Conservation (phyloP, 108 stramenopile species). For the Pseudonitzschia multistriata region DNA sequence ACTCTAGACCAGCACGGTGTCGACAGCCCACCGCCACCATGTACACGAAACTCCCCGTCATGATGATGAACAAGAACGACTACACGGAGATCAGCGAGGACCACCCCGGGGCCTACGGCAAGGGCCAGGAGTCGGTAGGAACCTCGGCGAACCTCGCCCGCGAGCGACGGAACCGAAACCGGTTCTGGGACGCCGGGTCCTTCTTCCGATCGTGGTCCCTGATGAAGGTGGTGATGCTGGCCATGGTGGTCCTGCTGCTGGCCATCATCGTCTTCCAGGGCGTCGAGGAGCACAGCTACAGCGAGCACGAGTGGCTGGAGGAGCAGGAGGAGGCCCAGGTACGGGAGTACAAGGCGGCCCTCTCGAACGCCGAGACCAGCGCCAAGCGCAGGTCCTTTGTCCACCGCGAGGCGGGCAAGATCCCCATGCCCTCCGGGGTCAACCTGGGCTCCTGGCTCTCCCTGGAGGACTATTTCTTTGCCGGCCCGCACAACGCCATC, state of each 20-base stretch:
- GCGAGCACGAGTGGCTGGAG: neutral
- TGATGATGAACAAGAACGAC: conserved; percentile 11
- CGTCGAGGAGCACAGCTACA: neutral
- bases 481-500: conserved; percentile 53
- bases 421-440: conserved; percentile 36
- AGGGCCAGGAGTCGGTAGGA: neutral
- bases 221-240: neutral
- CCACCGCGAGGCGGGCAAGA: neutral
- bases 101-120: neutral
- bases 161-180: neutral
- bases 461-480: conserved; percentile 84
- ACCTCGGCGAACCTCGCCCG: neutral
- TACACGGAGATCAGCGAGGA: conserved; percentile 3
- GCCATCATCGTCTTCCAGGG: conserved; percentile 1
- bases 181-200: conserved; percentile 9
- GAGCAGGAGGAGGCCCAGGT: neutral
- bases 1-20: too few relatives aligned
- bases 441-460: conserved; percentile 74
- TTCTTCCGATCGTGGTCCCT: conserved; percentile 1
- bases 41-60: neutral
- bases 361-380: neutral
- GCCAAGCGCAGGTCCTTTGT: neutral
- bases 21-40: neutral
- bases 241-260: neutral
- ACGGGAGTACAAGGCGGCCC: neutral